These are phyloP conservation scores for Coniochaeta sp. DNA, from an alignment of 2,329 filamentous ascomycete species.

Conservation along the genomic window DNA sequence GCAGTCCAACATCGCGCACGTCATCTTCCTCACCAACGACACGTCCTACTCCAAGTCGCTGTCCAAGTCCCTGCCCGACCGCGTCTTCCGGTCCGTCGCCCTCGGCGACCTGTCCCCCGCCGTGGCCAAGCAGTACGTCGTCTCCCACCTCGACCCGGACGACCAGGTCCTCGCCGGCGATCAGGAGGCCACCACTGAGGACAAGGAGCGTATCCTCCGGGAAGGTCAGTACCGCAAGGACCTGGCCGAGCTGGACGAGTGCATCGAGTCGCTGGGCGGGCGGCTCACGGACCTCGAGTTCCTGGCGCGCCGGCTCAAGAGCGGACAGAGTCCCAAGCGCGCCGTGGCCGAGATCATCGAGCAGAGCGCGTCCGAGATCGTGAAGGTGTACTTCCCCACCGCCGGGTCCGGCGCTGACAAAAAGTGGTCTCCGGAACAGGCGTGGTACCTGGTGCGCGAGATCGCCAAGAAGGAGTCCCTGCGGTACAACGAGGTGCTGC, in stretches of 20 bases:
- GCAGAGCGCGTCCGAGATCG: slow-evolving; percentile 80
- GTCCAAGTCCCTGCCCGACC: slow-evolving; percentile 79
- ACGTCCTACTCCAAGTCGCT: slow-evolving; percentile 82
- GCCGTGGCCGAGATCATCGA: slow-evolving; percentile 85
- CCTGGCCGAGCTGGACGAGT: slow-evolving; percentile 67
- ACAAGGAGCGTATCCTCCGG: slow-evolving; percentile 17
- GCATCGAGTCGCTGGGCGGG: slow-evolving; percentile 77
- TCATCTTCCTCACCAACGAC: slow-evolving; percentile 89
- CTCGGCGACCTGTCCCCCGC: slow-evolving; percentile 81
- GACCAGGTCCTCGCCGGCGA: slow-evolving; percentile 14
- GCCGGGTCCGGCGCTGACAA: slow-evolving; percentile 37
- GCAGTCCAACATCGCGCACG: slow-evolving; percentile 82
- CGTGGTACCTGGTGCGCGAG: slow-evolving; percentile 79
- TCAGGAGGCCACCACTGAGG: slow-evolving; percentile 11
- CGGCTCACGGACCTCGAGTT: slow-evolving; percentile 95
- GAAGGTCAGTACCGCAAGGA: slow-evolving; percentile 36
- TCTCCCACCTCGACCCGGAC: slow-evolving; percentile 62
- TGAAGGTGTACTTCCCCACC: slow-evolving; percentile 80
- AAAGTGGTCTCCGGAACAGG: slow-evolving; percentile 77
- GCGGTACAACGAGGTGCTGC: slow-evolving; percentile 78
- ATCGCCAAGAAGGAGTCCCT: slow-evolving; percentile 63
- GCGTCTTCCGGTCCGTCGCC: slow-evolving; percentile 80
- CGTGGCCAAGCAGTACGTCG: slow-evolving; percentile 84
- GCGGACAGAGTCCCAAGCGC: slow-evolving; percentile 72
- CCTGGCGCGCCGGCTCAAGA: slow-evolving; percentile 80